Evolutionary conservation across 2,329 filamentous ascomycete genomes (phyloP), one percentile per base, ranked within the genome.

Genomic region (Triangularia verruculosa): DNA sequence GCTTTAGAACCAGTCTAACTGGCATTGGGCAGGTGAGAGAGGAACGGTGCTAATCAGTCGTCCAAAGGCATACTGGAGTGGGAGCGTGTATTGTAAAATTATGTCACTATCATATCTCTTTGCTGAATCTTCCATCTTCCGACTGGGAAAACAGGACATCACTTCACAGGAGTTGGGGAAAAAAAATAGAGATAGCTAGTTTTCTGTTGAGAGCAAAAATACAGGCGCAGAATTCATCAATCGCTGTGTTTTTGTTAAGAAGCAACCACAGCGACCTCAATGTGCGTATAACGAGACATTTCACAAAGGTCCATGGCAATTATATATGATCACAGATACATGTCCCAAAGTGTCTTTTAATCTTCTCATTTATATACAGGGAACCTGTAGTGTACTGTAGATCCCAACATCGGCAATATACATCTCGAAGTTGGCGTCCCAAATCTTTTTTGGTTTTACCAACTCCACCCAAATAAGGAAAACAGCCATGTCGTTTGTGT

Each of bases 321-420:
- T 25, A 2, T 6, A 54, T 13, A 15, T 11, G 15, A 24, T 54
- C 51, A 27, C 13, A 54, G 4, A 54, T 54, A 54, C 9, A 54
- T 54, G 51, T 27, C 22, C 51, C 6, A 4, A 20, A 27, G 11
- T 54, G 51, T 54, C 25, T 54, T 15, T 54, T 13, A 54, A 54
- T n/a, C 6, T 28, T 7, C 17, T 53, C 20, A 25, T 54, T 25
- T 54, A 54, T 54, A 28, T 54, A 54, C 51, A 54, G 51, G 51
- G 25, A 54, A 24, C 51, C 51, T 28, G 51, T 54, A 54, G 51
- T 54, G 51, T 54, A 54, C 51, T 54, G 51, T 54, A 24, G 25
- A 54, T 54, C 25, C 51, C 51, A 54, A 54, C 51, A n/a, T 54
- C 22, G 51, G 51, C 24, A 54, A 54, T 54, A 54, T 54, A 54